Evolutionary conservation across 139 green algal genomes (phyloP), one percentile per base, ranked within the genome.

Genomic region (Zygnema cylindricum): DNA sequence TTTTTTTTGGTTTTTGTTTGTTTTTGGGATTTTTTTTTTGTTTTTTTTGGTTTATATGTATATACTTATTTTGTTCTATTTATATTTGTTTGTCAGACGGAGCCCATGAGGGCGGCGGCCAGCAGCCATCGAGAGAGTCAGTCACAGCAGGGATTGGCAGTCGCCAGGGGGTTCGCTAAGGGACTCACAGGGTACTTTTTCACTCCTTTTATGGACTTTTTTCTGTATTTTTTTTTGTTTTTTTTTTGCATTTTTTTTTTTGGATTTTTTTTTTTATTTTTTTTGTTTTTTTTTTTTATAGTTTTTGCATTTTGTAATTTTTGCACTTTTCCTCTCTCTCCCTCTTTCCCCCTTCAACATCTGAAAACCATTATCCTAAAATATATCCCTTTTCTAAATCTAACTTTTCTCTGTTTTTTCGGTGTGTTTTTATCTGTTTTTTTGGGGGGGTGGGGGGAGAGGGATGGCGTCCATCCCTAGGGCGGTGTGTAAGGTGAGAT

Each of bases 91-190:
- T 7, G 49, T 55, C 78, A 85, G 78, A 85, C 78, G 0, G 78
- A 85, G 78, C 78, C 78, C n/a, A 85, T 85, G 78, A 85, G 36
- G 38, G 78, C 78, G 21, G 3, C 71, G 7, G 71, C 38, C 36
- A 16, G 3, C 7, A 54, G 11, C 16, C 21, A 7, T 54, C 71
- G 38, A 54, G 71, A 43, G 11, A 41, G 36, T 79, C 36, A 7
- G 36, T 79, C 71, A 3, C 7, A 40, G 3, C 36, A 41, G 3
- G 36, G 36, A 7, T 79, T 79, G 3, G 71, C 78, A 55, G 39
- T 85, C 30, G 43, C 32, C 22, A 7, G 39, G 40, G 78, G 78
- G 30, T 22, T 85, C 11, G 78, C 78, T 1, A 85, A 85, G 22
- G 78, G 78, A n/a, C 39, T 85, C 36, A 63, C 78, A 85, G 78